Base-by-base conservation (phyloP, 495 filamentous ascomycete genomes). In the Cercophora samala region DNA sequence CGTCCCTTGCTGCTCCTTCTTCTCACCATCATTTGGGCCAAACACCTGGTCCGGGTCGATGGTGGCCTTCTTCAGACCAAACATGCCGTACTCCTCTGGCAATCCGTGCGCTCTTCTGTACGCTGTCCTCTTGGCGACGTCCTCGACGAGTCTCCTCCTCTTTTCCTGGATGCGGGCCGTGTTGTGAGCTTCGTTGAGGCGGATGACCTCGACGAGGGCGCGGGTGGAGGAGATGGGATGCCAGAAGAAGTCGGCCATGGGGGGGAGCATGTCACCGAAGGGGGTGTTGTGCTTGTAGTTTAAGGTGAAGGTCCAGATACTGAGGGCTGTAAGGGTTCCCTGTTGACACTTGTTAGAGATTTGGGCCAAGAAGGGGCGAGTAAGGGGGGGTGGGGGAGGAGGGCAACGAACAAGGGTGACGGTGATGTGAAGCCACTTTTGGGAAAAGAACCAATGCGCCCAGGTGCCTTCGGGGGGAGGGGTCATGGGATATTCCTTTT, bases 71-170 rank as follows among this genome's bases (percentile, higher is more conserved):
- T 62, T 61, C 66, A 58, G 56, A 37, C 68, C 68, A n/a, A 66
- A 72, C 59, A 80, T 61, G 15, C 79, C 76, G 65, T 73, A 77
- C 68, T 85, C 78, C 55, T 87, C 83, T 69, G 89, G 88, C 72
- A 94, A 26, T 9, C 92, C 93, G 84, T 97, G 92, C 62, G 91
- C 92, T 80, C 89, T 85, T 59, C 91, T 87, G 76, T 90, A 97
- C 76, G 88, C 84, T 55, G 80, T 80, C 68, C 93, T 82, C 86
- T 96, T 95, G 75, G 86, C 80, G 46, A 91, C 88, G 79, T 97
- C 93, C 52, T 95, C 91, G 65, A 89, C 78, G 37, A 86, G 84
- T 66, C 82, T 81, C 64, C 84, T 79, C 52, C 93, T 83, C 80
- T 85, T 85, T 76, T 91, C 90, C 24, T 83, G 81, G 46, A 88